phyloP scores from a whole-genome alignment of 23 red algal species.

The Pyropia haitanensis region DNA sequence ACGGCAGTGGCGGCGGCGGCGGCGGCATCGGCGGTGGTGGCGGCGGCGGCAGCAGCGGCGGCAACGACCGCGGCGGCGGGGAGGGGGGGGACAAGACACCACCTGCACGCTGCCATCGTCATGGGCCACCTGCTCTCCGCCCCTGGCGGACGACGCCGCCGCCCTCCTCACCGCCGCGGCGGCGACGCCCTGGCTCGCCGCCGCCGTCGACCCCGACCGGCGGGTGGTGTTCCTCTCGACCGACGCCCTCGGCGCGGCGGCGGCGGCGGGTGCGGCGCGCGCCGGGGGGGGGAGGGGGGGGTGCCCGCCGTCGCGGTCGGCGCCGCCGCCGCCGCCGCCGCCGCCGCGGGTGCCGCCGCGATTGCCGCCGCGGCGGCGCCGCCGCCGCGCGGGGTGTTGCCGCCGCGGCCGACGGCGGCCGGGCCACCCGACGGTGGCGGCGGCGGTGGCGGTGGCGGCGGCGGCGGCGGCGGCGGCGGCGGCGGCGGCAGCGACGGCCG shows the following conservation, averaged over 20 bases:
- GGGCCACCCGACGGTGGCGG: not conserved
- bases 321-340: too few relatives aligned
- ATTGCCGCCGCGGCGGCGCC: not conserved
- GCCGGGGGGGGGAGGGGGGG: too few relatives aligned
- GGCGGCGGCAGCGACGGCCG: not conserved
- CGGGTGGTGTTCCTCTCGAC: slow-evolving; percentile 40
- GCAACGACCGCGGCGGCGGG: too few relatives aligned
- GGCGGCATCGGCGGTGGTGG: too few relatives aligned
- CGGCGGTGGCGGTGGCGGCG: not conserved
- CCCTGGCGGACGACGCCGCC: not conserved
- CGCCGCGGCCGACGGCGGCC: not conserved
- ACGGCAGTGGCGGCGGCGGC: too few relatives aligned
- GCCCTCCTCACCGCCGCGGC: not conserved
- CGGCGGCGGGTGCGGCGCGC: too few relatives aligned
- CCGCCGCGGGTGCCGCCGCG: too few relatives aligned
- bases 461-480: not conserved
- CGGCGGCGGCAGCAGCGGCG: too few relatives aligned
- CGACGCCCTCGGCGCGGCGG: not conserved
- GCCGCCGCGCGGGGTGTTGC: not conserved
- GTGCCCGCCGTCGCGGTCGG: too few relatives aligned
- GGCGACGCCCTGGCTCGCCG: slow-evolving; percentile 14
- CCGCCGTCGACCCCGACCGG: slow-evolving; percentile 8
- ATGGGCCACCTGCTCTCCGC: too few relatives aligned
- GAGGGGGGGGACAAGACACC: too few relatives aligned
- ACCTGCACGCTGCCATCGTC: too few relatives aligned